Conservation (phyloP, 169 alveolate species). For the Cardiosporidium cionae region DNA sequence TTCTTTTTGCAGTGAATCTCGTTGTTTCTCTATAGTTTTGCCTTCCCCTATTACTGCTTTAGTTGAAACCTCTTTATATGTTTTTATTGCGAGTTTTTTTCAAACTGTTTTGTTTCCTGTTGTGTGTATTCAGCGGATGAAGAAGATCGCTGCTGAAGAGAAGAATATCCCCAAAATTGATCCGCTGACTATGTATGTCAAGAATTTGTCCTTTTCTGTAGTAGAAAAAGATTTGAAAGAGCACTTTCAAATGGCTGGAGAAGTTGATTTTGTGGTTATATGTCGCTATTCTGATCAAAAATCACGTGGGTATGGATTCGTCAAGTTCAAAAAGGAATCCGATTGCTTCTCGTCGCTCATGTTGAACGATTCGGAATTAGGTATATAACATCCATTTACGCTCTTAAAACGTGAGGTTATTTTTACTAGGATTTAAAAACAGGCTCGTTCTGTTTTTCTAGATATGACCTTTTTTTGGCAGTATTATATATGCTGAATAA, state of each 20-base stretch:
- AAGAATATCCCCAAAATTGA: background rate
- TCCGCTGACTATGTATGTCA: background rate
- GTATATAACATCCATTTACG: background rate
- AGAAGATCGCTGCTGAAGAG: background rate
- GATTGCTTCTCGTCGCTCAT: background rate
- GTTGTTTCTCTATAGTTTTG: background rate
- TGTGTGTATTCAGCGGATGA: background rate
- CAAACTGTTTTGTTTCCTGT: background rate
- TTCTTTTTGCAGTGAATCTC: background rate
- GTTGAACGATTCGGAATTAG: background rate
- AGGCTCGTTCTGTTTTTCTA: background rate
- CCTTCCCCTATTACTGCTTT: background rate
- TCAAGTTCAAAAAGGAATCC: background rate
- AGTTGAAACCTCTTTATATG: background rate
- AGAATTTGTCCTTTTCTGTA: constrained; percentile 6
- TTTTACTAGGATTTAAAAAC: background rate
- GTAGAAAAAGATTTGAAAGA: background rate
- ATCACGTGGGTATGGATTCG: background rate
- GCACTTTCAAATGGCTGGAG: background rate
- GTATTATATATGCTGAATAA: background rate
- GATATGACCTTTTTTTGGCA: background rate
- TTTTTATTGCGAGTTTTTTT: background rate
- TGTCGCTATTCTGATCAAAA: background rate
- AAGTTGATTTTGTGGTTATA: background rate
- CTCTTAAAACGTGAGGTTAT: background rate